Evolutionary conservation across 2,329 filamentous ascomycete species (phyloP).

Genomic region (Sordariomycetes sp.): DNA sequence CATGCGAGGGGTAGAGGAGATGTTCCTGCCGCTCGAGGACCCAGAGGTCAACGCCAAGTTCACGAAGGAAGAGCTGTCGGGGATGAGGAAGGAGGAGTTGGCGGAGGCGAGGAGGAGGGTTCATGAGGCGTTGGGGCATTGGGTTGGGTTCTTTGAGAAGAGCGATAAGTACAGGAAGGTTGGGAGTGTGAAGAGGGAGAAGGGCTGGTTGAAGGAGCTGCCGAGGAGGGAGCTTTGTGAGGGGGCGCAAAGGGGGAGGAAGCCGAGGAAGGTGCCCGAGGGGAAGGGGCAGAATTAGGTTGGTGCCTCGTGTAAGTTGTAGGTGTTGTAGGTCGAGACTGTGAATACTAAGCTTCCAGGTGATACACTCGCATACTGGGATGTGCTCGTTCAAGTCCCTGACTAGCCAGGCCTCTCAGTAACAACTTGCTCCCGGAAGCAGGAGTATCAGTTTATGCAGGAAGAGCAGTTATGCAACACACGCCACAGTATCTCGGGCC

Average conservation of each 20-base stretch:
- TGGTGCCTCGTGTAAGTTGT: neutral
- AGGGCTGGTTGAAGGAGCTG: constrained; percentile 47
- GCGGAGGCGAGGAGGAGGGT: constrained; percentile 52
- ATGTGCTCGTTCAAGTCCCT: too few species aligned
- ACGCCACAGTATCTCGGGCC: constrained; percentile 1
- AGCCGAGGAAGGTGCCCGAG: constrained; percentile 42
- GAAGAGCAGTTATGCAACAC: constrained; percentile 4
- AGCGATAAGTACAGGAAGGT: constrained; percentile 72
- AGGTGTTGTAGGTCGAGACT: too few species aligned
- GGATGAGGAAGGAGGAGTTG: constrained; percentile 47
- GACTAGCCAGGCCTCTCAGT: too few species aligned
- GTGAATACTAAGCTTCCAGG: too few species aligned
- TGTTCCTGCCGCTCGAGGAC: constrained; percentile 59
- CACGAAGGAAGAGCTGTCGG: constrained; percentile 37
- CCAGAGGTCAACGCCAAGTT: constrained; percentile 46
- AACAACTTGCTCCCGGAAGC: constrained; percentile 3
- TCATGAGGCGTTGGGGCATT: constrained; percentile 57
- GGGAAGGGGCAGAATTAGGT: constrained; percentile 2
- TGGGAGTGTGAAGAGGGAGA: constrained; percentile 55
- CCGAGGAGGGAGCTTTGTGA: constrained; percentile 56
- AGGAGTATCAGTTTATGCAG: constrained; percentile 6
- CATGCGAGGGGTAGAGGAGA: constrained; percentile 73
- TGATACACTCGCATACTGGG: too few species aligned
- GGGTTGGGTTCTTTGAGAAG: constrained; percentile 71
- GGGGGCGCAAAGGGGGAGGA: constrained; percentile 46